Conservation (phyloP, 1,284 basidiomycete species). For the Ceratobasidium papillatum region DNA sequence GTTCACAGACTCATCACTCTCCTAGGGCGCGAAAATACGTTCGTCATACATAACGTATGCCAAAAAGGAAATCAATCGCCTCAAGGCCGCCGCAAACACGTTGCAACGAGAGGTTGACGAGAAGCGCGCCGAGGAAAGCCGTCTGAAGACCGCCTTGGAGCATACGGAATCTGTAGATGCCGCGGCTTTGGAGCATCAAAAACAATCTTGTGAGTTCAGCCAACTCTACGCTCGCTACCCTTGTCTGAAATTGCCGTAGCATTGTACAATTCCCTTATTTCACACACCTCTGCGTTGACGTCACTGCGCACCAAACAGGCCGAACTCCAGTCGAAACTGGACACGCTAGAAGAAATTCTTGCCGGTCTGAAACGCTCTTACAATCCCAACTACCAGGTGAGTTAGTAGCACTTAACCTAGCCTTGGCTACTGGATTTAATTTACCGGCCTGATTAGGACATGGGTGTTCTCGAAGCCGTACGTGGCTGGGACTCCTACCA, state of each 20-base stretch:
- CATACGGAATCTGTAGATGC: constrained; percentile 77
- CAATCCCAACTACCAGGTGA: constrained; percentile 92
- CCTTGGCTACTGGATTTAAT: no score
- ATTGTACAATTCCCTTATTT: constrained; percentile 78
- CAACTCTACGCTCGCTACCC: neutral
- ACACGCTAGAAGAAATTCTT: constrained; percentile 84
- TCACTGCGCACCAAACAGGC: constrained; percentile 77
- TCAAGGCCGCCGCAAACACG: constrained; percentile 68
- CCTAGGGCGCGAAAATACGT: constrained; percentile 89
- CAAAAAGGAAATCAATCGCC: constrained; percentile 82
- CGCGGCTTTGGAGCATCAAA: constrained; percentile 79
- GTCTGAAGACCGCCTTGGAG: constrained; percentile 71
- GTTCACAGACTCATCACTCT: neutral
- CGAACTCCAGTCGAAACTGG: constrained; percentile 77
- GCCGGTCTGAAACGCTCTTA: constrained; percentile 83
- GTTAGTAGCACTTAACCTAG: neutral
- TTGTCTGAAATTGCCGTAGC: constrained; percentile 57
- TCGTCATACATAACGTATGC: constrained; percentile 88
- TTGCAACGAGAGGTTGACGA: constrained; percentile 66
- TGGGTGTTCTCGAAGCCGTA: constrained; percentile 97
- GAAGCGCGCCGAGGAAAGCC: constrained; percentile 73
- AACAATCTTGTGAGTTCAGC: constrained; percentile 76
- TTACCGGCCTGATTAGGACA: constrained; percentile 61
- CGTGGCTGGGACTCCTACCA: constrained; percentile 90
- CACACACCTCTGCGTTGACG: constrained; percentile 78